Evolutionary conservation across 1,284 basidiomycete genomes (phyloP).

Genomic region (Phylloporus sp.): DNA sequence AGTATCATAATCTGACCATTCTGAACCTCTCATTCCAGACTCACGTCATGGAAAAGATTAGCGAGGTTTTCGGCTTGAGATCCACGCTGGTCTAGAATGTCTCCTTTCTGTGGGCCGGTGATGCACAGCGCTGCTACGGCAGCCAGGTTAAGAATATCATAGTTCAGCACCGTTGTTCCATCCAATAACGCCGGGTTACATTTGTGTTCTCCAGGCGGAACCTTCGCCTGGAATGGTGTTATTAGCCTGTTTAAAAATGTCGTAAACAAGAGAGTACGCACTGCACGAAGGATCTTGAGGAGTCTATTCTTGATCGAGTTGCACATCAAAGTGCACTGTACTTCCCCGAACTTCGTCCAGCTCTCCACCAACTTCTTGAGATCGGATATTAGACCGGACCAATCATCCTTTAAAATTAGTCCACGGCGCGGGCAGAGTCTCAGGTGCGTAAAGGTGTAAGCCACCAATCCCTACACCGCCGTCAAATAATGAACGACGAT

Average conservation of each 20-base stretch:
- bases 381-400: slow-evolving; percentile 12
- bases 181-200: slow-evolving; percentile 27
- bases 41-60: slow-evolving; percentile 28
- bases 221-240: slow-evolving; percentile 17
- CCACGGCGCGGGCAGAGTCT: slow-evolving; percentile 14
- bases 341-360: slow-evolving; percentile 13
- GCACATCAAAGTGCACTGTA: slow-evolving; percentile 18
- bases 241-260: slow-evolving; percentile 9
- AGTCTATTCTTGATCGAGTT: slow-evolving; percentile 17
- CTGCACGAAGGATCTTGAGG: slow-evolving; percentile 19
- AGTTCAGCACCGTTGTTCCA: slow-evolving; percentile 16
- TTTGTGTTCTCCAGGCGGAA: slow-evolving; percentile 12
- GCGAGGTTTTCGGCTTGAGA: slow-evolving; percentile 8
- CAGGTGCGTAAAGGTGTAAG: slow-evolving; percentile 30
- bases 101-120: slow-evolving; percentile 8
- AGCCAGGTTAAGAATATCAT: slow-evolving; percentile 27
- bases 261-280: slow-evolving; percentile 4
- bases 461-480: slow-evolving; percentile 26
- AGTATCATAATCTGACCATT: slow-evolving; percentile 1
- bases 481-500: slow-evolving; percentile 17
- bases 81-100: slow-evolving; percentile 10
- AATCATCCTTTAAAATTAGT: slow-evolving; percentile 15
- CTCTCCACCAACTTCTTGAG: slow-evolving; percentile 12
- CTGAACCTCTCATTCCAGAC: slow-evolving; percentile 2
- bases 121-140: slow-evolving; percentile 16